A percentile compares a stretch with the other conserved stretches of the same genome.
Evolutionary conservation across 169 alveolate species (phyloP).

Genomic region (Cryptosporidium tyzzeri): DNA sequence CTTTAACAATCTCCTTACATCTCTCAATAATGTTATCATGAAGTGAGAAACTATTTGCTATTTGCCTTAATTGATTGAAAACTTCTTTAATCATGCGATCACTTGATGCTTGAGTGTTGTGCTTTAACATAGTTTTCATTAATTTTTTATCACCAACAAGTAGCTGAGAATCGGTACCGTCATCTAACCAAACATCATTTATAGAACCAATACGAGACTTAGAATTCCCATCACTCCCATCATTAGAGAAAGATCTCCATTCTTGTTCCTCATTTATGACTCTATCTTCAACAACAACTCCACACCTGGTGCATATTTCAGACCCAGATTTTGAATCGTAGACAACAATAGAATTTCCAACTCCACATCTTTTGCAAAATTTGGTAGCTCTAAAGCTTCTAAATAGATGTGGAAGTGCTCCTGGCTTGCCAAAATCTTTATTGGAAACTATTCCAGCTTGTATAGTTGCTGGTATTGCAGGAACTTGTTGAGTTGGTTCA

Average conservation of each 20-base stretch:
- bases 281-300: conserved; percentile 86
- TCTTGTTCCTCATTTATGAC: conserved; percentile 90
- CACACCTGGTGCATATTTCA: conserved; percentile 89
- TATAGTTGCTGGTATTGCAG: not conserved
- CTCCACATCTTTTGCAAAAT: conserved; percentile 85
- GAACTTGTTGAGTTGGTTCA: not conserved
- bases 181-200: conserved; percentile 90
- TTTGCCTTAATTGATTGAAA: conserved; percentile 82
- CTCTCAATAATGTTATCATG: conserved; percentile 88
- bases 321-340: conserved; percentile 88
- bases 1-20: conserved; percentile 86
- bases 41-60: conserved; percentile 84
- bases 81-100: conserved; percentile 85
- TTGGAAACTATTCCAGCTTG: conserved; percentile 2
- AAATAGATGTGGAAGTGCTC: conserved; percentile 64
- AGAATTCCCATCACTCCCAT: conserved; percentile 85
- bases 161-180: conserved; percentile 86
- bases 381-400: conserved; percentile 72
- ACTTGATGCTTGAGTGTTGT: conserved; percentile 55
- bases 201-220: conserved; percentile 89
- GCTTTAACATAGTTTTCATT: conserved; percentile 67
- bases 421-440: conserved; percentile 18
- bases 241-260: conserved; percentile 88
- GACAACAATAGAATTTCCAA: conserved; percentile 81
- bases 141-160: conserved; percentile 82